Evolutionary conservation across 1,139 yeast species (phyloP).

Genomic region (Kodamaea arcana): DNA sequence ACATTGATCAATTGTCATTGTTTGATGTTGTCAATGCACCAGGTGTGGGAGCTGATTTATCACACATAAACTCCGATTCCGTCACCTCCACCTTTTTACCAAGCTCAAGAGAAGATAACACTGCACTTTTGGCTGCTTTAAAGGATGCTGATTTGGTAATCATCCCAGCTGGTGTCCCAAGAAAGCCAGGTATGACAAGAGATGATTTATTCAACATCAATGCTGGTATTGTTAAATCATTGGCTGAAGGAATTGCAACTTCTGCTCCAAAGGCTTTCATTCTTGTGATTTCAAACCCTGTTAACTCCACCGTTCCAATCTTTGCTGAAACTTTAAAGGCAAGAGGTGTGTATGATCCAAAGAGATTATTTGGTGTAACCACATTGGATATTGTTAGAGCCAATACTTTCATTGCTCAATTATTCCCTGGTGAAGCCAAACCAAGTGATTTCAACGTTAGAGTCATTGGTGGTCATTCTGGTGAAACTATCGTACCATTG

Average conservation of each 20-base stretch:
- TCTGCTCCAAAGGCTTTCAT: conserved; percentile 84
- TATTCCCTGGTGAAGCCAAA: conserved; percentile 46
- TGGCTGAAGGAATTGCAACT: conserved; percentile 86
- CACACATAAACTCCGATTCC: conserved; percentile 90
- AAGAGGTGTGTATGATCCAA: conserved; percentile 85
- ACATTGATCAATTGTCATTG: conserved; percentile 79
- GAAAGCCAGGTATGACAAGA: conserved; percentile 99
- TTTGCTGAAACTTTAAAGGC: conserved; percentile 91
- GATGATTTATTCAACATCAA: conserved; percentile 97
- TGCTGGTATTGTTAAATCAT: conserved; percentile 90
- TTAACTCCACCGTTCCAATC: conserved; percentile 97
- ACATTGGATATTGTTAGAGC: conserved; percentile 94
- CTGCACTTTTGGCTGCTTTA: conserved; percentile 73
- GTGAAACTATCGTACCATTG: conserved; percentile 95
- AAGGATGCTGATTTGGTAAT: conserved; percentile 81
- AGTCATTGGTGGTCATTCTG: conserved; percentile 98
- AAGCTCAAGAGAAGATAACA: conserved; percentile 57
- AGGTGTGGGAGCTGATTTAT: conserved; percentile 95
- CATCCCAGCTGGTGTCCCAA: conserved; percentile 99
- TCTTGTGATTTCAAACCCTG: conserved; percentile 92
- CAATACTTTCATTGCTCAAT: conserved; percentile 81
- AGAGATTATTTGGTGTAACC: conserved; percentile 93
- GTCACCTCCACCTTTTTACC: conserved; percentile 81
- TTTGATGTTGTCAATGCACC: conserved; percentile 94
- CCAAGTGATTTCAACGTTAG: conserved; percentile 70